Percentiles rank a stretch among this genome's conserved stretches.
These are phyloP conservation scores for Chalciporus chontae DNA, from an alignment of 768 basidiomycete species.

Conservation along the genomic window DNA sequence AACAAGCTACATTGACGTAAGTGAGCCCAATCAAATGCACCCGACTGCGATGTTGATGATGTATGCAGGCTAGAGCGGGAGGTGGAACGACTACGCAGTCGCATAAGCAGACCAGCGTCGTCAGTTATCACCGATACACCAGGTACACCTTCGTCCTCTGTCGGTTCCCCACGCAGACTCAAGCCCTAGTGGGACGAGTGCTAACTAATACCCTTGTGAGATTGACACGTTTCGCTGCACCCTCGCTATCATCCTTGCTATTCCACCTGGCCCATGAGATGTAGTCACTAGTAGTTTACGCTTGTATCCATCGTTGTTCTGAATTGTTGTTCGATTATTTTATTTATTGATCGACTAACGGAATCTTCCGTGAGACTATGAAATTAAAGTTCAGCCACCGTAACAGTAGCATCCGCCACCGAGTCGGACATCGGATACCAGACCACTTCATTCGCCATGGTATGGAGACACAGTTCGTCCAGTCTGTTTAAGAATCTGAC, in stretches of 20 bases:
- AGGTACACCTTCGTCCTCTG: conserved; percentile 19
- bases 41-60: conserved; percentile 2
- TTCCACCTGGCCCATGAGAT: neutral
- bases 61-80: conserved; percentile 56
- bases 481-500: neutral
- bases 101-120: conserved; percentile 57
- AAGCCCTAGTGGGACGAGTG: conserved; percentile 18
- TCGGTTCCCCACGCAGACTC: conserved; percentile 27
- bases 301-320: conserved; percentile 13
- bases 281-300: conserved; percentile 21
- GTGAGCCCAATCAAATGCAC: conserved; percentile 21
- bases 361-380: conserved; percentile 30
- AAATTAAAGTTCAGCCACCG: conserved; percentile 35
- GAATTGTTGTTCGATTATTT: neutral
- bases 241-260: neutral
- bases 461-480: conserved; percentile 3
- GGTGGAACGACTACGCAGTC: conserved; percentile 63
- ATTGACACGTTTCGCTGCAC: neutral
- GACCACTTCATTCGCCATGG: conserved; percentile 24
- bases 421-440: conserved; percentile 4
- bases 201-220: neutral
- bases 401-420: neutral
- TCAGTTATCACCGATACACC: conserved; percentile 26
- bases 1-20: conserved; percentile 66
- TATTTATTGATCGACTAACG: no score